Evolutionary conservation across 1,284 basidiomycete genomes (phyloP), one percentile per base, ranked within the genome.

Genomic region (Leccinum griseonigrum): DNA sequence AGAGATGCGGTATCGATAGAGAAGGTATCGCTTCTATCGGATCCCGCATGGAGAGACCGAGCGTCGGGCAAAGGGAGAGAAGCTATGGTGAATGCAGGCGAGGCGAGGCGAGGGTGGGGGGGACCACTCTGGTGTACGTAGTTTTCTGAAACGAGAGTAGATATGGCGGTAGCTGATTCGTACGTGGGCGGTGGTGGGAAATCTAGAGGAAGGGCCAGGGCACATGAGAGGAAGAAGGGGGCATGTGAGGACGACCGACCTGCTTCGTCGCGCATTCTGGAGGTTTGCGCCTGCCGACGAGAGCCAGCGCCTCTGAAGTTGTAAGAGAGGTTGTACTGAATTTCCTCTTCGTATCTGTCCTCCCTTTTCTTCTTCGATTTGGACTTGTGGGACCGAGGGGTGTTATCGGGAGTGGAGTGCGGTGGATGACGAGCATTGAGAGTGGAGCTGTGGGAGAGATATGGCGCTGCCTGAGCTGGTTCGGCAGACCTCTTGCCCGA

Each of bases 381-480:
- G 29, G 71, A 70, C 74, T 83, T 84, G 63, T 83, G 82, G 51
- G 82, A 76, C 63, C 82, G 78, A 55, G 83, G 81, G 57, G 78
- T 75, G 73, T 79, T 85, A 73, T 87, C 83, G 57, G 81, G 76
- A 18, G 82, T 78, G 63, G 80, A 75, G 64, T 43, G 48, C 48
- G 82, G 77, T 46, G 81, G 76, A 67, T 78, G 67, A 68, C 83
- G 84, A 64, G 79, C 83, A 72, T 84, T 82, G 69, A 82, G 84
- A 57, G 77, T 79, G 70, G 82, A 78, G 71, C 78, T 74, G 69
- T 84, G 82, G 58, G 82, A 82, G 64, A 85, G 80, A 77, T 85
- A 87, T 40, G 54, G 54, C 63, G 82, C 62, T 57, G 70, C 57
- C 62, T 72, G 72, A 59, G 74, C 59, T 64, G 64, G 62, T 61